Evolutionary conservation across 345 rosid species (phyloP), one percentile per base, ranked within the genome.

Genomic region (Boechera divaricarpa): DNA sequence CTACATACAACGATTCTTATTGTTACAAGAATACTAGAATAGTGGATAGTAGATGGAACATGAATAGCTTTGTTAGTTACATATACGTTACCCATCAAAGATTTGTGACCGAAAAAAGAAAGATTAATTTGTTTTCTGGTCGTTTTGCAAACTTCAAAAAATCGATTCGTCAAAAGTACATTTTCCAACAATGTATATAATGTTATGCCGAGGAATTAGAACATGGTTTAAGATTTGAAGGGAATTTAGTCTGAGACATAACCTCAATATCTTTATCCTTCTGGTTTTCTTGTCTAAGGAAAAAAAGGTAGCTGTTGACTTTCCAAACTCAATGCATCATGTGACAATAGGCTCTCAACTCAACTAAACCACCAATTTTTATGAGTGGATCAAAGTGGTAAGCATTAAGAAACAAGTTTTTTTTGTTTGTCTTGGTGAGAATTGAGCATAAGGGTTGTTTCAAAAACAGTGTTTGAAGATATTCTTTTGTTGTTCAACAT

Each of bases 331-430:
- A 48, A 48, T 70, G 41, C 35, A 70, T 69, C 58, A 62, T 42
- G 41, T 77, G 65, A 7, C 21, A 41, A 38, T 48, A 58, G 18
- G 44, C 61, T 67, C 53, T 48, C 69, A 18, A 67, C 15, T 47
- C 56, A 67, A 41, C 56, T 10, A 68, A 52, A 62, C 69, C 63
- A 53, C 47, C 71, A 64, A 38, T 29, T 18, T 55, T 54, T 55
- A 36, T 70, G 67, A 70, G 76, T 77, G 80, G 67, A 70, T 64
- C 76, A 70, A 70, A 77, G 62, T 71, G 68, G 77, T 64, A 77
- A 71, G 72, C 81, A 71, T 56, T 69, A 36, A 29, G 66, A 69
- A 69, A 62, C 80, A 48, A 67, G 15, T 57, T 15, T 56, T 11
- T 42, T 21, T 11, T 55, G 5, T 39, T 49, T 49, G 38, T 73